Conservation (phyloP, 352 stramenopile species). For the Globisporangium spinosum region DNA sequence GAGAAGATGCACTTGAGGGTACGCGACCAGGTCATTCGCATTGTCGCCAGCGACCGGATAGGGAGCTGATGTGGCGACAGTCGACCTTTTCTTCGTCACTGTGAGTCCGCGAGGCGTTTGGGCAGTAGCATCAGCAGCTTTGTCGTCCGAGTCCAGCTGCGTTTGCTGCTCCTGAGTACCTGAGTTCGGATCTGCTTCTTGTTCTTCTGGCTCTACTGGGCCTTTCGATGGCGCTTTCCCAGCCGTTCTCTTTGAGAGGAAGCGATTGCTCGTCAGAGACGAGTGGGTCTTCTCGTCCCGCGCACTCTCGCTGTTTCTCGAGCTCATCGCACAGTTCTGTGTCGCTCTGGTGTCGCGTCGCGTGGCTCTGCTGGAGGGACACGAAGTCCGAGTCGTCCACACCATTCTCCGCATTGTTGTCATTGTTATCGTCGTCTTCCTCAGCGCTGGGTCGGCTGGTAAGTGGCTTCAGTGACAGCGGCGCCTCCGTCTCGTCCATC, state of each 20-base stretch:
- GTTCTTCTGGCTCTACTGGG: slow-evolving; percentile 1
- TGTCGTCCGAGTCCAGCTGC: slow-evolving; percentile 4
- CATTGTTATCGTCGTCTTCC: neutral
- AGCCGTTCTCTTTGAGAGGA: slow-evolving; percentile 21
- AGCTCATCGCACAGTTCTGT: slow-evolving; percentile 30
- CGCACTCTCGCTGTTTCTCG: slow-evolving; percentile 31
- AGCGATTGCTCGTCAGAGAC: slow-evolving; percentile 47
- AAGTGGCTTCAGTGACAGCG: neutral
- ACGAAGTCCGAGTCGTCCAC: neutral
- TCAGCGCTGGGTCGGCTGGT: too few species aligned
- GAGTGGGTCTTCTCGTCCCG: slow-evolving; percentile 21
- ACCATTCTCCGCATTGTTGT: slow-evolving; percentile 6
- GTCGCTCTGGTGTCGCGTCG: slow-evolving; percentile 30
- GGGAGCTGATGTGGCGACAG: slow-evolving; percentile 8
- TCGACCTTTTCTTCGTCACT: slow-evolving; percentile 17
- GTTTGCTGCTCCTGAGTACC: slow-evolving; percentile 9
- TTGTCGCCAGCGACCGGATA: neutral
- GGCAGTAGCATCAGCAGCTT: neutral
- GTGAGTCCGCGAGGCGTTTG: neutral
- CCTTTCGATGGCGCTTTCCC: neutral
- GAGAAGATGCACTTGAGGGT: slow-evolving; percentile 20
- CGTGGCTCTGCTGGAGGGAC: neutral
- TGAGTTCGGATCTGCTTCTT: neutral
- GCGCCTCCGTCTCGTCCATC: neutral
- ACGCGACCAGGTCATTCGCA: slow-evolving; percentile 7